A percentile compares a stretch with the other conserved stretches of the same genome.
Conservation (phyloP, 169 alveolate species). For the Babesia caballi region DNA sequence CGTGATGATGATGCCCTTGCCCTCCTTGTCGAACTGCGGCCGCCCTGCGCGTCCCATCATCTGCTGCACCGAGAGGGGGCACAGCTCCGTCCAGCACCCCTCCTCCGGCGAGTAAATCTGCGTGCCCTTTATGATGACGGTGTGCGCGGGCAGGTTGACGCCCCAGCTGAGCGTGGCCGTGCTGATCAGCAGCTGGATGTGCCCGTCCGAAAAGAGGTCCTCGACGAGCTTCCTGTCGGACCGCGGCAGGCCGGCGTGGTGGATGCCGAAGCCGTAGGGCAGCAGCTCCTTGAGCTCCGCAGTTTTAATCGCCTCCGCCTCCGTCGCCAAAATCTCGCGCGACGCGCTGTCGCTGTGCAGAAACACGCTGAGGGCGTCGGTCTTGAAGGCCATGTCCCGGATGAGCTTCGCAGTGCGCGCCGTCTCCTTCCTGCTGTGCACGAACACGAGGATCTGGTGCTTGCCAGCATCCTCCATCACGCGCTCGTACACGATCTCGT, state of each 20-base stretch:
- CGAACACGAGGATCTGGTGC: constrained; percentile 95
- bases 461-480: constrained; percentile 83
- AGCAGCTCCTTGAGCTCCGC: constrained; percentile 92
- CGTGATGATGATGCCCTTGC: constrained; percentile 98
- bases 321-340: constrained; percentile 87
- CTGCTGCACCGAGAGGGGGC: constrained; percentile 97
- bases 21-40: constrained; percentile 97
- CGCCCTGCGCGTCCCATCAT: constrained; percentile 99
- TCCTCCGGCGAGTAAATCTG: constrained; percentile 95
- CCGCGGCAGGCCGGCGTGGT: constrained; percentile 98
- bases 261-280: constrained; percentile 98
- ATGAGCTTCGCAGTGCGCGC: constrained; percentile 92
- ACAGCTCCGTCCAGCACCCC: constrained; percentile 96
- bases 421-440: constrained; percentile 99
- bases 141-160: constrained; percentile 99
- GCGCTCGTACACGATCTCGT: constrained; percentile 92
- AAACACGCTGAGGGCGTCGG: constrained; percentile 82
- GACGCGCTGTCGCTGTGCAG: constrained; percentile 87
- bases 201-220: constrained; percentile 95
- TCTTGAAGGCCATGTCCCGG: constrained; percentile 87
- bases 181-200: constrained; percentile 94
- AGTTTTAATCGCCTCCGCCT: constrained; percentile 83
- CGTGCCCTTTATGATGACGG: constrained; percentile 99
- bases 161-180: constrained; percentile 99
- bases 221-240: constrained; percentile 97